Evolutionary conservation across 2,329 filamentous ascomycete species (phyloP), one percentile per base, ranked within the genome.

Genomic region (Cladosporium sp.): DNA sequence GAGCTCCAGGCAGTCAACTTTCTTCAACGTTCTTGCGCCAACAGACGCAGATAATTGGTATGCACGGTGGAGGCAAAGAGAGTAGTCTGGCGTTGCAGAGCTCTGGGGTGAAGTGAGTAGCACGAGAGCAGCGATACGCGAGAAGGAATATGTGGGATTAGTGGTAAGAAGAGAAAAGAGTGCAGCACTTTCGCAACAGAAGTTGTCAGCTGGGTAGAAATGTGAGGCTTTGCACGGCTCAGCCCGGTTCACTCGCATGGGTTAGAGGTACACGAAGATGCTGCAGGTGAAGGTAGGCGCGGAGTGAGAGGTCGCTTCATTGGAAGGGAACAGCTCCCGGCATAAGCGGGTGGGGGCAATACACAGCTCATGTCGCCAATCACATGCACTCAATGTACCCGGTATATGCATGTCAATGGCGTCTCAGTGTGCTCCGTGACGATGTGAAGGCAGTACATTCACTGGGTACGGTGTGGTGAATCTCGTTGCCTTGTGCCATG

Each of bases 241-340:
- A 52, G 44, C 44, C 47, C 59, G 38, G 59, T 52, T 62, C 59
- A 52, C 59, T 24, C 28, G 59, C 57, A 59, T 59, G 38, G 32
- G 34, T 58, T 32, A 32, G 21, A 10, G 41, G 34, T 12, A 34
- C 34, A 41, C 57, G 57, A 44, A 36, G 24, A 32, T 59, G 57
- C 38, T 58, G 55, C 52, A 21, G 8, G 52, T 34, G 4, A 15
- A 32, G 36, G 38, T 47, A 28, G 36, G 57, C 34, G 36, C 18
- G 38, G 34, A 34, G 34, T 41, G 32, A 41, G 34, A 58, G 36
- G 11, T 30, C 6, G 21, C 18, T 59, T 59, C 36, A 38, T 59
- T 59, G 57, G 57, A 55, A 30, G 28, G 52, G 55, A 30, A 41
- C 34, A 24, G n/a, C 55, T 58, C 21, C 55, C 55, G 55, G 34